Conservation (phyloP, 2,329 filamentous ascomycete species). For the Colletotrichum melonis region DNA sequence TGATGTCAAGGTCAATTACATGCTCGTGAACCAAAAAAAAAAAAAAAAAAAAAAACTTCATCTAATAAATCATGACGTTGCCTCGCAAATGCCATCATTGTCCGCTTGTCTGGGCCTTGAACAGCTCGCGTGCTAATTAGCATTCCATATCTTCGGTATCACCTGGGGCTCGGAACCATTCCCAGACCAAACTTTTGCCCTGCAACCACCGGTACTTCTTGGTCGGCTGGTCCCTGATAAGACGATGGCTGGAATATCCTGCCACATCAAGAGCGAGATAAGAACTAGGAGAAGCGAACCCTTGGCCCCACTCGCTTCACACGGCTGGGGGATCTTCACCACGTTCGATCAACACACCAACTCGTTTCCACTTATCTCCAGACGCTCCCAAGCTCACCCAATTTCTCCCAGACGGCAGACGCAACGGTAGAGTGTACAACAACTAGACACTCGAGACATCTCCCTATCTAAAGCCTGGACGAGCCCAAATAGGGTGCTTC, state of each 20-base stretch:
- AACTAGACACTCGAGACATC: not conserved
- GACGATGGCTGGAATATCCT: constrained; percentile 2
- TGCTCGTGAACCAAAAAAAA: not conserved
- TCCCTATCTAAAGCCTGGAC: not conserved
- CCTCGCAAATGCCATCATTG: not conserved
- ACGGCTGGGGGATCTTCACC: constrained; percentile 18
- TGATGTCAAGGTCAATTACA: constrained; percentile 3
- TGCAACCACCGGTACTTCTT: constrained; percentile 17
- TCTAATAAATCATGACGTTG: not conserved
- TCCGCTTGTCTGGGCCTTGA: not conserved
- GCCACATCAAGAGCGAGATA: constrained; percentile 9
- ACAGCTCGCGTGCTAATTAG: constrained; percentile 1
- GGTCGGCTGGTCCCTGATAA: constrained; percentile 11
- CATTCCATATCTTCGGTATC: not conserved
- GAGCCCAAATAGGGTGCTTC: not conserved
- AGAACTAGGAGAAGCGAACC: not conserved
- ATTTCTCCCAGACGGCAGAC: not conserved
- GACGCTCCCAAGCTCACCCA: not conserved
- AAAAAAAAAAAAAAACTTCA: not conserved
- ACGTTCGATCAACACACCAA: constrained; percentile 6
- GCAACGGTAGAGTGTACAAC: not conserved
- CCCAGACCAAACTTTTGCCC: not conserved
- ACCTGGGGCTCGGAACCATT: not conserved
- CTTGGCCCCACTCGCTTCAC: constrained; percentile 13
- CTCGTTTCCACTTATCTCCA: constrained; percentile 15